Evolutionary conservation across 305 asterid species (phyloP).

Genomic region (Solanum hybrid): DNA sequence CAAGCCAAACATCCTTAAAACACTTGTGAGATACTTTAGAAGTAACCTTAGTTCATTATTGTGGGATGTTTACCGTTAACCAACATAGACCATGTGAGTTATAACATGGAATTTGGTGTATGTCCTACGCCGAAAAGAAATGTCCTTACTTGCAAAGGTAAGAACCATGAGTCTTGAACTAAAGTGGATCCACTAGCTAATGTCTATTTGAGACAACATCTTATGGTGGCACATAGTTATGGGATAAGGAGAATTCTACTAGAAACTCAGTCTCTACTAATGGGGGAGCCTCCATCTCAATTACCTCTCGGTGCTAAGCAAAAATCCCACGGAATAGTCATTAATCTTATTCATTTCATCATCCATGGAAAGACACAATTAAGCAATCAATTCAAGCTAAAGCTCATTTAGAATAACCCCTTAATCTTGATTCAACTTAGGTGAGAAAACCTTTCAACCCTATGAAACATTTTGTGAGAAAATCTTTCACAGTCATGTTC

Average conservation of each 20-base stretch:
- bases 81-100: neutral
- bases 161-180: neutral
- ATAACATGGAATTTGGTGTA: neutral
- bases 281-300: neutral
- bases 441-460: too few species aligned
- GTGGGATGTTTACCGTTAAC: neutral
- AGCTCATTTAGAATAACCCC: too few species aligned
- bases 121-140: neutral
- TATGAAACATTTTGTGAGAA: too few species aligned
- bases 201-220: neutral
- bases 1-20: neutral
- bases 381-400: too few species aligned
- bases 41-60: neutral
- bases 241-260: neutral
- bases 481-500: too few species aligned
- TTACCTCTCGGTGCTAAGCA: neutral
- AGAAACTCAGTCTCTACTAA: neutral
- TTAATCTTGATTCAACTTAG: too few species aligned
- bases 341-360: too few species aligned
- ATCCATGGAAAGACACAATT: too few species aligned
- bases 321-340: neutral
- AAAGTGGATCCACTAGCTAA: neutral
- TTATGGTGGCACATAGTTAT: neutral
- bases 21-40: neutral
- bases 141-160: neutral